Conservation (phyloP, 1,284 basidiomycete species). For the Apiotrichum akiyoshidainum region DNA sequence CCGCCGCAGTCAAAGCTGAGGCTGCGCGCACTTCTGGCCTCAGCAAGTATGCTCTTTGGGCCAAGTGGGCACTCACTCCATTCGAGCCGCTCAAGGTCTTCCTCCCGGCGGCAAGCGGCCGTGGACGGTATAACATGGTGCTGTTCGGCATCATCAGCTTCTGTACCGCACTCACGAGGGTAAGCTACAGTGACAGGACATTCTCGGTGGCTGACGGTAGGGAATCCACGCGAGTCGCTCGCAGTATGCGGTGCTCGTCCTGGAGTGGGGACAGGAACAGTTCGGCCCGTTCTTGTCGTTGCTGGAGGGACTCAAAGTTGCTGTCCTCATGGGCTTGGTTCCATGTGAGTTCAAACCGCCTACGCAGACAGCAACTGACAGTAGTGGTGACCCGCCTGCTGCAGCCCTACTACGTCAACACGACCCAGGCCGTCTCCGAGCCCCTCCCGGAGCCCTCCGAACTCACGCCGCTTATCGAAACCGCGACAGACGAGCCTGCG, state of each 20-base stretch:
- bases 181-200: neutral
- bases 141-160: neutral
- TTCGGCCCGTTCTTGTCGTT: conserved; percentile 1
- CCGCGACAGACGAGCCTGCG: too few species aligned
- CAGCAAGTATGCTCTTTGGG: neutral
- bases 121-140: neutral
- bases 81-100: neutral
- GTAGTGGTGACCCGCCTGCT: neutral
- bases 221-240: neutral
- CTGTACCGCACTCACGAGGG: neutral
- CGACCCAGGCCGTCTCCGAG: too few species aligned
- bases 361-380: too few species aligned
- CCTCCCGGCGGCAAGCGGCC: neutral
- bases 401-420: neutral
- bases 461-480: too few species aligned
- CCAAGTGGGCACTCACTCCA: neutral
- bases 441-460: too few species aligned
- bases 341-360: neutral
- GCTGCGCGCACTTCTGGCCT: neutral
- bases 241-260: neutral
- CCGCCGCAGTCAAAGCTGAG: neutral
- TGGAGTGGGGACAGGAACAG: neutral
- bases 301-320: neutral
- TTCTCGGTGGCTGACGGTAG: neutral
- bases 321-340: neutral